Evolutionary conservation across 805 yeast genomes (phyloP).

Genomic region (Sugiyamaella marilandica): DNA sequence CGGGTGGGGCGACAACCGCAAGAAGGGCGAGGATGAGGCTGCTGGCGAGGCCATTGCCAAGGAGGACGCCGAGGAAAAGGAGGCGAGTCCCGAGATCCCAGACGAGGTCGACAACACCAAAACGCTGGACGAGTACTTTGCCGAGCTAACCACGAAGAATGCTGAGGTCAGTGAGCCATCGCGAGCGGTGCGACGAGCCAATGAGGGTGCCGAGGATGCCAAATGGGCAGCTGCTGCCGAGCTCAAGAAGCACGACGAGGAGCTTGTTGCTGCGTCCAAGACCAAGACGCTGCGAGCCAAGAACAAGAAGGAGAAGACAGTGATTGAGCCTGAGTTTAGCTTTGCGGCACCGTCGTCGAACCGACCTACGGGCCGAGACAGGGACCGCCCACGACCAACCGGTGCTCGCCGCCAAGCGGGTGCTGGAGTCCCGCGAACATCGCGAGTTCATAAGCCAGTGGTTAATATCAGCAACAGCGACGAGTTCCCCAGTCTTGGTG

Average conservation of each 20-base stretch:
- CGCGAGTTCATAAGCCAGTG: slow-evolving; percentile 25
- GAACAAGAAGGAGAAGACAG: slow-evolving; percentile 75
- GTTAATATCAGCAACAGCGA: slow-evolving; percentile 23
- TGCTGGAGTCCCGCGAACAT: slow-evolving; percentile 30
- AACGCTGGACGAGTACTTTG: slow-evolving; percentile 84
- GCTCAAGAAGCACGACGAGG: slow-evolving; percentile 60
- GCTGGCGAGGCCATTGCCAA: slow-evolving; percentile 42
- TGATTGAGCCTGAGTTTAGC: slow-evolving; percentile 65
- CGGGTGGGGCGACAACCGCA: slow-evolving; percentile 83
- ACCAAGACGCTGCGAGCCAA: slow-evolving; percentile 66
- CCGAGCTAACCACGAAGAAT: slow-evolving; percentile 40
- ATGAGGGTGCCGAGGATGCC: slow-evolving; percentile 52
- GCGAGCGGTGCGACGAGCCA: slow-evolving; percentile 40
- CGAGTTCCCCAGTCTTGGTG: slow-evolving; percentile 29
- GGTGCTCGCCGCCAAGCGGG: slow-evolving; percentile 34
- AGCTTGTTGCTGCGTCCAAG: slow-evolving; percentile 54
- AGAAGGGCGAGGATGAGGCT: slow-evolving; percentile 56
- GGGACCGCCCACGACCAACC: slow-evolving; percentile 21
- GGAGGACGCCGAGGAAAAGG: slow-evolving; percentile 39
- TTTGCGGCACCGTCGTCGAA: slow-evolving; percentile 45
- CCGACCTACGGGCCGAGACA: slow-evolving; percentile 1
- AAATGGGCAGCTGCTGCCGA: slow-evolving; percentile 48
- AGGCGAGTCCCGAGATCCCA: slow-evolving; percentile 41
- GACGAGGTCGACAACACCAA: slow-evolving; percentile 49
- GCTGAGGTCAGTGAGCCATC: slow-evolving; percentile 25